Conservation (phyloP, 352 stramenopile genomes). For the Phytophthora pluvialis region DNA sequence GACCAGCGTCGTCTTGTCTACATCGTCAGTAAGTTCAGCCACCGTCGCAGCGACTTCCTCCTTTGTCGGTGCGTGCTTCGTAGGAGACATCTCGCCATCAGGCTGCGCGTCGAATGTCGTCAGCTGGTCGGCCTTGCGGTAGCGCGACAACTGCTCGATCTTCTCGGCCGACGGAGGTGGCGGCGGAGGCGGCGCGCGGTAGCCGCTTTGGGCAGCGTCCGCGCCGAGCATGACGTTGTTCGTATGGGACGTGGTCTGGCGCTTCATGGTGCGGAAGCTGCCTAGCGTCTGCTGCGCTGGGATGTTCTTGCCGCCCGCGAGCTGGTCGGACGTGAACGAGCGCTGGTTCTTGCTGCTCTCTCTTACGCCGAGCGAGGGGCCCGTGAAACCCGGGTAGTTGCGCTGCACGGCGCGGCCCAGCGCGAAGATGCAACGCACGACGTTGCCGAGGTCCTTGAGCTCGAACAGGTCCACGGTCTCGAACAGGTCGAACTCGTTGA, state of each 20-base stretch:
- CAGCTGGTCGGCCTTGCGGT: constrained; percentile 48
- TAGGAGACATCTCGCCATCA: constrained; percentile 35
- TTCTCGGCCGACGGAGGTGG: constrained; percentile 79
- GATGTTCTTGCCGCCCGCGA: constrained; percentile 65
- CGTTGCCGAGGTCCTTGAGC: constrained; percentile 85
- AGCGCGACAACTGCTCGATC: constrained; percentile 67
- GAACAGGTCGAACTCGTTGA: constrained; percentile 92
- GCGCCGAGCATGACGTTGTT: constrained; percentile 84
- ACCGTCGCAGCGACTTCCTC: constrained; percentile 51
- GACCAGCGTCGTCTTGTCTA: constrained; percentile 46
- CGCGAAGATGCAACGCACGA: constrained; percentile 82
- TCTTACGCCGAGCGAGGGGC: constrained; percentile 82
- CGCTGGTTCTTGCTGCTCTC: constrained; percentile 82
- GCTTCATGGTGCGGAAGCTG: constrained; percentile 77
- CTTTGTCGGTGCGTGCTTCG: constrained; percentile 32
- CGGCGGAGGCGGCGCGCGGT: constrained; percentile 63
- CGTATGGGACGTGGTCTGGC: constrained; percentile 50
- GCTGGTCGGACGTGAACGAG: constrained; percentile 71
- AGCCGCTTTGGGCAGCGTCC: constrained; percentile 58
- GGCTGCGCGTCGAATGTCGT: constrained; percentile 33
- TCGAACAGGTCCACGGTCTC: constrained; percentile 92
- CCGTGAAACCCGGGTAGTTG: constrained; percentile 72
- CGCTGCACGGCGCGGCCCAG: constrained; percentile 80
- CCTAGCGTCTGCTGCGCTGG: constrained; percentile 71
- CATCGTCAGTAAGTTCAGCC: constrained; percentile 48